Evolutionary conservation across 2,329 filamentous ascomycete genomes (phyloP), one percentile per base, ranked within the genome.

Genomic region (Verticillium dahliae): DNA sequence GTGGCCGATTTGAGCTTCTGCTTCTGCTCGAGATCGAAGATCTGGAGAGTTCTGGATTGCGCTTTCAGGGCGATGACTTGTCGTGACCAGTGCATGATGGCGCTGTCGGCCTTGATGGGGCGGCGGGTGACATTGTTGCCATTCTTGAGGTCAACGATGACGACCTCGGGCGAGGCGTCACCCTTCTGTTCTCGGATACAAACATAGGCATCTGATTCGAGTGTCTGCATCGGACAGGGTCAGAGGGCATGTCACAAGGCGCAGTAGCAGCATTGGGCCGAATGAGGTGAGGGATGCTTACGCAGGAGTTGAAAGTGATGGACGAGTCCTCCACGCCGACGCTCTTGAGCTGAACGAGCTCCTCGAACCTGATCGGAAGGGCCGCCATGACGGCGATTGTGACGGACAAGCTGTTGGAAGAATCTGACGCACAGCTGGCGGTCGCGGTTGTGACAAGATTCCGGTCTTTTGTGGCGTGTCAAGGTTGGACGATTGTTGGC

Each of bases 41-140:
- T 96, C 81, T 99, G 96, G 65, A 99, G 85, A 68, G 95, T 99
- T 74, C 92, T 86, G 66, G 90, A 90, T 76, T 97, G 92, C 57
- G 95, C 94, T 80, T 96, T 97, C 69, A 99, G 85, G 65, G 96
- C 95, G 72, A 99, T 98, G 75, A 99, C 91, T 76, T 97, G 92
- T 75, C 90, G 91, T 70, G 85, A 89, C 91, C 92, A 97, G 85
- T 99, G 95, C 95, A 99, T 98, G 75, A 99, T 97, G 71, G 96
- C 95, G 86, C 93, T 98, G 80, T 99, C 95, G 72, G 95, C 95
- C 83, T 97, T 98, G 82, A 99, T 99, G 57, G 94, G 92, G 74
- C 94, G 87, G 72, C 91, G 90, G 70, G 92, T 95, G 75, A 97
- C 88, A 81, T 95, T 94, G 86, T 97, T 97, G 80, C 88, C 88